Evolutionary conservation across 768 basidiomycete species (phyloP), one percentile per base, ranked within the genome.

Genomic region (Calocera viscosa): DNA sequence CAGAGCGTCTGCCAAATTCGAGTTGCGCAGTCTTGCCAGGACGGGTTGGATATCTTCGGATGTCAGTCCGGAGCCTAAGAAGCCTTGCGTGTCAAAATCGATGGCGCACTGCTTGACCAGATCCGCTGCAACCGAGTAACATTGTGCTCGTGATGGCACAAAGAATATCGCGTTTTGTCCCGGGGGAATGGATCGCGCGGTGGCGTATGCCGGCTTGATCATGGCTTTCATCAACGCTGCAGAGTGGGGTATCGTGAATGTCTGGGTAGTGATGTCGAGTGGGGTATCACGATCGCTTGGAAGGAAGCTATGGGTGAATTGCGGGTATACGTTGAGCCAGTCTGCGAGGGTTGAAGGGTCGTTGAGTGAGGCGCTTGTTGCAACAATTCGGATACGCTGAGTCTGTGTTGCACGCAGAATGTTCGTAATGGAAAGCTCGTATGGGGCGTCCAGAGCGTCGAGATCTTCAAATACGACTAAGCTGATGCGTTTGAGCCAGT

Each of bases 171-270:
- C 83, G 1, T 82, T 78, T 66, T 82, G 82, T 7, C 76, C 78
- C 14, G 72, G 66, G 1, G 78, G 74, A 1, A 78, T 78, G 16
- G 77, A 73, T 67, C 77, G 82, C 68, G 96, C 85, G n/a, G 86
- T 86, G 11, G 84, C 77, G 75, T 94, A 90, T 1, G 88, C 86
- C 1, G 95, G 93, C 74, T 92, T 94, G 60, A 89, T 84, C 88
- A 98, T 96, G 1, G 87, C 83, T 72, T 94, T 94, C 77, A 93
- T 87, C 22, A 98, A 80, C 0, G 91, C 86, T 0, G 88, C 82
- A 2, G 94, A 96, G 71, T 93, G 86, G 0, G 92, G 84, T 49
- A 93, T 88, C 19, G 86, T 87, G 77, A 95, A 97, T 0, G 91
- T 82, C 66, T 89, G 86, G 14, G 85, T 82, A 11, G 82, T 82